A percentile compares a stretch with the other conserved stretches of the same genome.
Evolutionary conservation across 306 rosid species (phyloP).

Genomic region (Glycine soja): DNA sequence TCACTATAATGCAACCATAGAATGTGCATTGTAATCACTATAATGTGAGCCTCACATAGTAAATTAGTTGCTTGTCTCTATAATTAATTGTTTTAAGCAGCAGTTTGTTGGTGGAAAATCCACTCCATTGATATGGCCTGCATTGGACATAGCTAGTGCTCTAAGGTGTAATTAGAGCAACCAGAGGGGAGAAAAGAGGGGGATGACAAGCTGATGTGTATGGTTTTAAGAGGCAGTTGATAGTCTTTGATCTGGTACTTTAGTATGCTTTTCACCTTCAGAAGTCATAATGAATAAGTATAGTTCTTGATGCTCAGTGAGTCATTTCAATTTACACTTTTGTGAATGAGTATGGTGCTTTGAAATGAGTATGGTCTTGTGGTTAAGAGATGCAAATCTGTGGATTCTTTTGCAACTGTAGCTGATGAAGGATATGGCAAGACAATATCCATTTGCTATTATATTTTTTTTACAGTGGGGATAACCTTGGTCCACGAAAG

Average conservation of each 20-base stretch:
- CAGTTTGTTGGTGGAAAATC: conserved; percentile 2
- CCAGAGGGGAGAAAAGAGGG: background rate
- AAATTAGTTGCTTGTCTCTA: conserved; percentile 30
- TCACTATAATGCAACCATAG: too few species aligned
- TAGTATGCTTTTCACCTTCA: background rate
- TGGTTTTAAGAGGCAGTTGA: conserved; percentile 5
- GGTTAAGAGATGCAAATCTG: background rate
- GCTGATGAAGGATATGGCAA: background rate
- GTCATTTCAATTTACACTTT: background rate
- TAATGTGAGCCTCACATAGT: too few species aligned
- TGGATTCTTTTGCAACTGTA: background rate
- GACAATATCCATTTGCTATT: conserved; percentile 19
- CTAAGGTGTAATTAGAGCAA: conserved; percentile 16
- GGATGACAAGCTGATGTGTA: background rate
- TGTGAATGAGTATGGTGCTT: background rate
- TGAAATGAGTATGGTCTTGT: background rate
- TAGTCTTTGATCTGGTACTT: conserved; percentile 15
- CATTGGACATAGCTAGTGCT: conserved; percentile 4
- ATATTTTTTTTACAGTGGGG: background rate
- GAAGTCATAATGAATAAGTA: conserved; percentile 30
- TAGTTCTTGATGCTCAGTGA: conserved; percentile 16
- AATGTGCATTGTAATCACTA: too few species aligned
- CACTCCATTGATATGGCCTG: conserved; percentile 10
- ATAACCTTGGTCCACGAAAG: conserved; percentile 33
- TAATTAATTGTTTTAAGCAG: background rate